Conservation (phyloP, 202 grass and related monocot species). For the Schoenoplectus triqueter region DNA sequence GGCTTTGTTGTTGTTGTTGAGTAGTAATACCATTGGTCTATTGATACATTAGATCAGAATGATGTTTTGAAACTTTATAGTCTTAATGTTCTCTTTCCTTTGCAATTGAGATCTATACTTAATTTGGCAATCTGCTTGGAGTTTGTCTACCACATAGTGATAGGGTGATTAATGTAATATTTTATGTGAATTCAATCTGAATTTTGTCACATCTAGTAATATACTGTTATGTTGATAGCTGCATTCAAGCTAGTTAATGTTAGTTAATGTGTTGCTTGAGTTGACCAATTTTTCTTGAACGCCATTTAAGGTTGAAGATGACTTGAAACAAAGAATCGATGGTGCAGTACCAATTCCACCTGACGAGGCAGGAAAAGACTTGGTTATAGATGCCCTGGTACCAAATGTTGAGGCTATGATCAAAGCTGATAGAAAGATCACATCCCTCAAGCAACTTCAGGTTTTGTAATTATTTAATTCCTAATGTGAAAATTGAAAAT, state of each 20-base stretch:
- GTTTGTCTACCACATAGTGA: not conserved
- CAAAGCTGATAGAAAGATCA: constrained; percentile 75
- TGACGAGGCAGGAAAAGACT: constrained; percentile 49
- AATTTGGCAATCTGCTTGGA: constrained; percentile 9
- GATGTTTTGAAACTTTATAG: not conserved
- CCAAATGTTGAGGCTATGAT: constrained; percentile 88
- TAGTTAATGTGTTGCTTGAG: not conserved
- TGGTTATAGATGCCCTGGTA: constrained; percentile 57
- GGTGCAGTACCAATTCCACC: constrained; percentile 61
- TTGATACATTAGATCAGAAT: no score
- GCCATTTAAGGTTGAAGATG: constrained; percentile 54
- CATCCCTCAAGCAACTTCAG: constrained; percentile 88
- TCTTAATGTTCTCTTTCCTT: not conserved
- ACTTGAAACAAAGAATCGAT: constrained; percentile 53
- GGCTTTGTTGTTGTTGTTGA: no score
- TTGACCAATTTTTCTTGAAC: not conserved
- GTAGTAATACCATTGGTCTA: no score
- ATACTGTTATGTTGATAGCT: not conserved
- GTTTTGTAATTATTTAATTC: constrained; percentile 23
- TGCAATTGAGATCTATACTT: not conserved
- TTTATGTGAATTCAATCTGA: constrained; percentile 9
- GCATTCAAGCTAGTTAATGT: not conserved
- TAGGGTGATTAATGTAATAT: not conserved
- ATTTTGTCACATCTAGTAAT: not conserved
- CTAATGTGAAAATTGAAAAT: not conserved